phyloP scores from a whole-genome alignment of 768 basidiomycete species.

The Termitomyces sp. region DNA sequence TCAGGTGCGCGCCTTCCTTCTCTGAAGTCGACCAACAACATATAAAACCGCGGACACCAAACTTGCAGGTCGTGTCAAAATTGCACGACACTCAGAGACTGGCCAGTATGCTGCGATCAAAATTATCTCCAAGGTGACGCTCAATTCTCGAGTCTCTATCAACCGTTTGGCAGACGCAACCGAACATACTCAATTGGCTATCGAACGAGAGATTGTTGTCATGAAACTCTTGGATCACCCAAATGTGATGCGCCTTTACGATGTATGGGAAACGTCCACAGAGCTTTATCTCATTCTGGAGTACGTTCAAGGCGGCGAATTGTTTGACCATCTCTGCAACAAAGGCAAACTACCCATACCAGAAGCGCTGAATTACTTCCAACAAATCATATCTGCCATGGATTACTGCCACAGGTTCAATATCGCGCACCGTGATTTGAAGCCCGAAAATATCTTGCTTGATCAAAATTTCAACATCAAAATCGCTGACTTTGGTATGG shows the following conservation, averaged over 20 bases:
- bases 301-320: conserved; percentile 91
- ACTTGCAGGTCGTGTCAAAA: conserved; percentile 74
- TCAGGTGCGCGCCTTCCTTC: conserved; percentile 45
- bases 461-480: conserved; percentile 85
- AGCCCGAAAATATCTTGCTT: conserved; percentile 90
- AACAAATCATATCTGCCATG: conserved; percentile 88
- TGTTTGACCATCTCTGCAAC: conserved; percentile 87
- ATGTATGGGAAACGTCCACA: conserved; percentile 92
- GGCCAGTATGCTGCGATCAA: conserved; percentile 92
- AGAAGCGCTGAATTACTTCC: conserved; percentile 84
- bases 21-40: not conserved
- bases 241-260: conserved; percentile 89
- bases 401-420: conserved; percentile 94
- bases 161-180: conserved; percentile 65
- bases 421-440: conserved; percentile 90
- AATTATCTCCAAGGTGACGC: conserved; percentile 77
- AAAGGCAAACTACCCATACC: conserved; percentile 62
- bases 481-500: conserved; percentile 97
- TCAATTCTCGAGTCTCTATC: conserved; percentile 63
- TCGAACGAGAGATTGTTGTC: conserved; percentile 93
- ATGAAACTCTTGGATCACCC: conserved; percentile 98
- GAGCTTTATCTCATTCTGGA: conserved; percentile 91
- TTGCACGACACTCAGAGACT: conserved; percentile 83
- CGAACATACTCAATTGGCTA: conserved; percentile 71
- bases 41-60: not conserved